Base-by-base conservation (phyloP, 2,329 filamentous ascomycete species). In the Ophiostoma montium region DNA sequence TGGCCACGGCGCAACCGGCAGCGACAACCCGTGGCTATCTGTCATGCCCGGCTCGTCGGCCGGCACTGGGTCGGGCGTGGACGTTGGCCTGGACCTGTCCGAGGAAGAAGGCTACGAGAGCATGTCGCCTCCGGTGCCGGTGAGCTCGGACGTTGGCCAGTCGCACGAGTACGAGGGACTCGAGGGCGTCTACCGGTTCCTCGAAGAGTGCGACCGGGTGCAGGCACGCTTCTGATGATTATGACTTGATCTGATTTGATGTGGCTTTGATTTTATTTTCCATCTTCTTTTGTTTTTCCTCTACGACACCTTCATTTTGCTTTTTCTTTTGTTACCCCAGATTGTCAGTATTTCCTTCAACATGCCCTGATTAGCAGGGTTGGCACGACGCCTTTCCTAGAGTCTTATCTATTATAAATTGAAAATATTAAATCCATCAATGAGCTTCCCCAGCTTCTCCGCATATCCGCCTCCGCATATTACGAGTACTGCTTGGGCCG, bases 131-230 rank as follows among this genome's bases (percentile, higher is more conserved):
- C 65, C 65, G 2, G 54, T 60, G n/a, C 21, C 58, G 38, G 32
- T 33, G 18, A 71, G 65, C 55, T 70, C 69, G 8, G 65, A 61
- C 15, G 68, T 1, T 66, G 70, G 42, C 10, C 69, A 72, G 3
- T 42, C 39, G n/a, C 39, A 30, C 21, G 39, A n/a, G 39, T 75
- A 69, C 52, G 73, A 78, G 46, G 74, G 75, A 1, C 55, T 78
- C 3, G 72, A 77, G 52, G 75, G 74, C 5, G 71, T 79, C 33
- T 75, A 78, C 58, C 67, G 69, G 15, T 79, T 79, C 54, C 52
- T 79, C 30, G 74, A 76, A 56, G 75, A 76, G 56, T 79, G 75
- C 55, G 74, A 78, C 52, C 67, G 69, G 23, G 62, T 41, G 1
- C 48, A 48, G 35, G 30, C 30, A 4, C 52, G 49, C 10, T 47